These are phyloP conservation scores for Punica granatum DNA, from an alignment of 345 rosid genomes.

Conservation along the genomic window DNA sequence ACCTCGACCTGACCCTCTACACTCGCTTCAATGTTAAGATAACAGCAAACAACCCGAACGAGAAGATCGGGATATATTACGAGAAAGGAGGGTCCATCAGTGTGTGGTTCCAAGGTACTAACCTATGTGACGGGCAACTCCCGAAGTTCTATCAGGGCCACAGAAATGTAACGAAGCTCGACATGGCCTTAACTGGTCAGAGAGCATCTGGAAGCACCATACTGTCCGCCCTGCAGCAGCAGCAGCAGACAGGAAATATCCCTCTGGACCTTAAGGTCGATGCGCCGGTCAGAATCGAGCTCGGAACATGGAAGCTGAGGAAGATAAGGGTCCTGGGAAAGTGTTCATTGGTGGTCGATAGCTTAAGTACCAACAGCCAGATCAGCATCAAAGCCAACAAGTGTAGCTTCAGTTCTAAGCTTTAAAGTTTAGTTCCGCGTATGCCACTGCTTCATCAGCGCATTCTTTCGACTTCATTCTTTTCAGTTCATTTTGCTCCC, in stretches of 20 bases:
- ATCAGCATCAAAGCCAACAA: conserved; percentile 69
- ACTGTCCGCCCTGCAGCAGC: conserved; percentile 67
- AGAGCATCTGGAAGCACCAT: conserved; percentile 50
- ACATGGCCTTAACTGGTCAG: conserved; percentile 50
- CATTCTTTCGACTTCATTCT: neutral
- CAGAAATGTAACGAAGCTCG: conserved; percentile 55
- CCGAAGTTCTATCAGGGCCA: conserved; percentile 86
- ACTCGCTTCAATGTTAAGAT: conserved; percentile 66
- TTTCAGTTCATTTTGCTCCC: neutral
- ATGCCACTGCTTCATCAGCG: neutral
- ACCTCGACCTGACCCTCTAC: conserved; percentile 48
- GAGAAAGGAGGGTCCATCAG: conserved; percentile 56
- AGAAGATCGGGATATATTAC: conserved; percentile 72
- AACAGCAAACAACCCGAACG: conserved; percentile 78
- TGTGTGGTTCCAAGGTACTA: conserved; percentile 58
- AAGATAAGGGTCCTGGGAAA: conserved; percentile 58
- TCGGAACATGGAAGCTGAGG: conserved; percentile 60
- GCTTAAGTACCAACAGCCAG: conserved; percentile 44
- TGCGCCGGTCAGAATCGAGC: conserved; percentile 63
- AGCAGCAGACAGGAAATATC: conserved; percentile 73
- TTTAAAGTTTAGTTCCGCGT: conserved; percentile 20
- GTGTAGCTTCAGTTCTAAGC: conserved; percentile 59
- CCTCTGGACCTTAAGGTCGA: conserved; percentile 64
- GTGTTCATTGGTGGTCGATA: conserved; percentile 68
- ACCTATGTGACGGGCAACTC: conserved; percentile 62